Evolutionary conservation across 257 asterid genomes (phyloP).

Genomic region (Echium plantagineum): DNA sequence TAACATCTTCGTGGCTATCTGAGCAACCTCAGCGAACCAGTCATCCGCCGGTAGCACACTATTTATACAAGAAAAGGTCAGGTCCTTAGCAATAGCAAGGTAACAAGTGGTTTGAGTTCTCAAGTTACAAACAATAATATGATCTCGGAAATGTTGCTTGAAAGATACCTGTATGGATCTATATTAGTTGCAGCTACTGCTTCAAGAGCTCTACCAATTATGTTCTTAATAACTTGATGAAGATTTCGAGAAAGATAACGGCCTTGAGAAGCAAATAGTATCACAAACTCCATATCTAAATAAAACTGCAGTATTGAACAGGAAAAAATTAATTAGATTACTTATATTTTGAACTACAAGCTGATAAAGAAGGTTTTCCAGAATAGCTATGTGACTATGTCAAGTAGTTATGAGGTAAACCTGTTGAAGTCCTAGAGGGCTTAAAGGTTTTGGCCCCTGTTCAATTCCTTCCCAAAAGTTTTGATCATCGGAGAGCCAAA

Average conservation of each 20-base stretch:
- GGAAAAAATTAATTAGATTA: not conserved
- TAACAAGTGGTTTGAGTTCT: not conserved
- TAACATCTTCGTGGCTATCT: constrained; percentile 71
- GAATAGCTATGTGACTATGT: no score
- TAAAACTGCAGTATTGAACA: constrained; percentile 47
- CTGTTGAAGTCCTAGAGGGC: constrained; percentile 94
- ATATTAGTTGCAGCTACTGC: constrained; percentile 66
- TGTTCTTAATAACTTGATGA: constrained; percentile 84
- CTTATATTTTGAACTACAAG: not conserved
- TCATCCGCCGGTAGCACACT: constrained; percentile 84
- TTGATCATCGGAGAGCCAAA: constrained; percentile 94
- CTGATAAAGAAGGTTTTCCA: not conserved
- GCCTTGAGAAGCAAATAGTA: constrained; percentile 88
- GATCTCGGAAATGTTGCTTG: not conserved
- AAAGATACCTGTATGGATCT: constrained; percentile 65
- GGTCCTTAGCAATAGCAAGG: not conserved
- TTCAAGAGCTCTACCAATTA: constrained; percentile 75
- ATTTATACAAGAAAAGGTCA: constrained; percentile 5
- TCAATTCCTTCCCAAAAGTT: constrained; percentile 91
- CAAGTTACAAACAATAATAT: not conserved
- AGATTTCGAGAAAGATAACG: constrained; percentile 78
- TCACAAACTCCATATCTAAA: constrained; percentile 94
- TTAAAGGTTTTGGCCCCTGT: constrained; percentile 44
- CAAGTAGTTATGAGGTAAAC: constrained; percentile 14
- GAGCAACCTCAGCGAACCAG: constrained; percentile 93